Evolutionary conservation across 352 stramenopile genomes (phyloP), one percentile per base, ranked within the genome.

Genomic region (Aphanomyces cochlioides): DNA sequence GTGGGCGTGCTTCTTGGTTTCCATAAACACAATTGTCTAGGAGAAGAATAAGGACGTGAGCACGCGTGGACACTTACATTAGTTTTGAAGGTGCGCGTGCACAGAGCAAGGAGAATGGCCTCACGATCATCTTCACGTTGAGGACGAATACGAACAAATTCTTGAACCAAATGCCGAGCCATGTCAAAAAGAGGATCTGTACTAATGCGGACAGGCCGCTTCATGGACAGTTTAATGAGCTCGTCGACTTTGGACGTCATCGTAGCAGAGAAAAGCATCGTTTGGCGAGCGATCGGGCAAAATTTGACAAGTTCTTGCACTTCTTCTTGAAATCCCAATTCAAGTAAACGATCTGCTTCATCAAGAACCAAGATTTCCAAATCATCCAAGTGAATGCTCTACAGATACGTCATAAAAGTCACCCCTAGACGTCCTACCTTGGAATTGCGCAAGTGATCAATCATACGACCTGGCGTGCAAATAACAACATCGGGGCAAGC

Each of bases 231-330:
- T 40, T 94, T 91, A 72, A 98, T 96, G 17, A 99, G 82, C 69
- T 98, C 93, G 73, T 99, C 95, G 3, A 99, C 84, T 77, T 98
- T 98, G 15, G 96, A 98, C 47, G 96, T 98, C 79, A 99, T 88
- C 17, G 98, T 99, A 17, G 98, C 98, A 57, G 96, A 99, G 79
- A 99, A 99, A 2, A 99, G 77, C 80, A 99, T 90, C 15, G 97
- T 99, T 78, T 99, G 97, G 17, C 97, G 84, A 58, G 94, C 87
- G 36, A 90, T 75, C 7, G 97, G 97, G 69, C 93, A 99, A 69
- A 98, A 90, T 59, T 97, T 95, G 59, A 99, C 83, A 21, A 99
- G 83, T 79, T 99, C 93, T 34, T 93, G 77, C 17, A 96, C 93
- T 84, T 99, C 97, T 50, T 99, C 96, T 21, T 96, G 95, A 80